Conservation (phyloP, 176 grass and related monocot species). For the Olyra latifolia region DNA sequence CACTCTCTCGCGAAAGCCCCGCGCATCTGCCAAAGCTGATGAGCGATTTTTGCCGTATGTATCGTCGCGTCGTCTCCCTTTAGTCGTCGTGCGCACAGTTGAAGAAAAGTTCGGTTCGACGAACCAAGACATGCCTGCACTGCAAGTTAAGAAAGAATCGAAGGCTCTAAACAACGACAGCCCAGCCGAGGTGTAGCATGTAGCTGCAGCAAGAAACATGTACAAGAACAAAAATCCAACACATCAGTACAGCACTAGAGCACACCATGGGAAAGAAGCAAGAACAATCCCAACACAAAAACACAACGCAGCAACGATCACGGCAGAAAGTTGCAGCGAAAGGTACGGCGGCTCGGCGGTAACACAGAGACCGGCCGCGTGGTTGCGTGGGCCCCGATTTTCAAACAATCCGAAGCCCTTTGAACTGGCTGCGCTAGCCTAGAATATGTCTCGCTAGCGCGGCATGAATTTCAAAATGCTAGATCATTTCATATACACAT, state of each 20-base stretch:
- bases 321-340: conserved; percentile 18
- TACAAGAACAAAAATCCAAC: not conserved
- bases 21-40: not conserved
- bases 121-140: too few species aligned
- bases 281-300: conserved; percentile 5
- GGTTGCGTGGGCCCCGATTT: too few species aligned
- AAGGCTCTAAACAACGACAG: not conserved
- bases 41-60: not conserved
- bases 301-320: not conserved
- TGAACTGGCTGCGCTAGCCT: too few species aligned
- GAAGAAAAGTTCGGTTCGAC: not conserved
- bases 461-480: too few species aligned
- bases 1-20: conserved; percentile 1
- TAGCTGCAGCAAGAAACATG: not conserved
- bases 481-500: too few species aligned
- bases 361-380: too few species aligned
- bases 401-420: too few species aligned
- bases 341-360: not conserved
- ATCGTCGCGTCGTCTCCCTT: not conserved
- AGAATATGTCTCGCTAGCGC: too few species aligned
- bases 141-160: too few species aligned
- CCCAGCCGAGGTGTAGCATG: not conserved
- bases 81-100: not conserved
- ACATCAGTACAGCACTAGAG: not conserved
- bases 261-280: not conserved